Evolutionary conservation across 2,329 filamentous ascomycete species (phyloP).

Genomic region (Aspergillus persii): DNA sequence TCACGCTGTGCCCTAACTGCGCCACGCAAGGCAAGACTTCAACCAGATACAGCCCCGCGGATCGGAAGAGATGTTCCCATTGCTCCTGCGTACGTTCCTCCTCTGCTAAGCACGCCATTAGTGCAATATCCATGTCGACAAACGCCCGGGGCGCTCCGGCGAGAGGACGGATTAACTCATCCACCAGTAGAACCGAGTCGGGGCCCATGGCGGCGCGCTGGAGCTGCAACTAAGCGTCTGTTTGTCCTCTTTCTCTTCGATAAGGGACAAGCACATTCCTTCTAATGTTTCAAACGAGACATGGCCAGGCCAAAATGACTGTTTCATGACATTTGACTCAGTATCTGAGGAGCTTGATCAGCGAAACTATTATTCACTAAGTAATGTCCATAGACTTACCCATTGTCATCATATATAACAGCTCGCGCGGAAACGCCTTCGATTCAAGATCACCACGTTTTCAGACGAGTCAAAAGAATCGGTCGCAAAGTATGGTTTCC

Average conservation of each 20-base stretch:
- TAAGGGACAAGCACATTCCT: background rate
- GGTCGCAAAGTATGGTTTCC: background rate
- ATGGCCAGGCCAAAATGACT: conserved; percentile 2
- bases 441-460: background rate
- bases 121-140: background rate
- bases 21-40: too few relatives aligned
- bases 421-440: background rate
- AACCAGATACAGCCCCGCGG: background rate
- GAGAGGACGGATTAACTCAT: background rate
- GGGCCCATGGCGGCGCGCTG: background rate
- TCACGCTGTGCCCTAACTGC: too few relatives aligned
- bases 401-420: conserved; percentile 4
- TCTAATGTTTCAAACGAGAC: background rate
- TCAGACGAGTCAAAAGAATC: background rate
- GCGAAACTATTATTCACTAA: background rate
- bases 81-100: background rate
- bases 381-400: background rate
- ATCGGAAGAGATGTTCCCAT: background rate
- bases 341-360: background rate
- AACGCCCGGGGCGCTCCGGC: background rate
- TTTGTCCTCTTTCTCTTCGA: background rate
- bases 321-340: conserved; percentile 1
- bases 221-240: background rate
- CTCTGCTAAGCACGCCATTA: background rate
- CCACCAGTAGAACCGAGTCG: background rate